Percentiles rank a stretch among this genome's conserved stretches.
These are phyloP conservation scores for Kwoniella heveanensis DNA, from an alignment of 768 basidiomycete species.

Conservation along the genomic window DNA sequence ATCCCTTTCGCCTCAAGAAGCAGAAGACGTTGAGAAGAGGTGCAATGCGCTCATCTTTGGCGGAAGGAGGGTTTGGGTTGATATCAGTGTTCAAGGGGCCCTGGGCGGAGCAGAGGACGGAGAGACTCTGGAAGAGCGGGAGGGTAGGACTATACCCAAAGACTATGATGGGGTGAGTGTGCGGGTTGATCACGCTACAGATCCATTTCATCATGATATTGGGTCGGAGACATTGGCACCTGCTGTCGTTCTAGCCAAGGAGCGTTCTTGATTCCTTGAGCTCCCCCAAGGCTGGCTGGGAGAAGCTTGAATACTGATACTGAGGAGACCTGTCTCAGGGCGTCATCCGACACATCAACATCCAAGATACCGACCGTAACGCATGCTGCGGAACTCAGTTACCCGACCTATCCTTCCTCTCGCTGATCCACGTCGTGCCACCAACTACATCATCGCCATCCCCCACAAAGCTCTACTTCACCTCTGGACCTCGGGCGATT, in stretches of 20 bases:
- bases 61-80: constrained; percentile 49
- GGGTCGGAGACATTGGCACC: no score
- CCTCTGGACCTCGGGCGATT: constrained; percentile 76
- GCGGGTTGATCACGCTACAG: no score
- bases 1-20: constrained; percentile 43
- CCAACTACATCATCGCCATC: constrained; percentile 72
- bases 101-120: constrained; percentile 15
- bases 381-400: constrained; percentile 50
- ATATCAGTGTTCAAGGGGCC: constrained; percentile 42
- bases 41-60: constrained; percentile 47
- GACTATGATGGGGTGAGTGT: constrained; percentile 53
- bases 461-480: constrained; percentile 77
- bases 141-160: constrained; percentile 50
- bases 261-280: no score
- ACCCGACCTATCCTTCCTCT: constrained; percentile 62
- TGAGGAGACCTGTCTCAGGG: constrained; percentile 55
- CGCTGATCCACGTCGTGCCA: constrained; percentile 79
- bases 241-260: not conserved
- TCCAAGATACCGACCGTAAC: constrained; percentile 73
- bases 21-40: constrained; percentile 41
- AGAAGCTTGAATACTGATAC: not conserved
- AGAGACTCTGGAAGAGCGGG: constrained; percentile 25
- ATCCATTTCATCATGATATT: no score
- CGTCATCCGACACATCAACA: constrained; percentile 71
- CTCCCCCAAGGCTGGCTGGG: no score